Conservation (phyloP, 345 rosid species). For the Citrus reticulata region DNA sequence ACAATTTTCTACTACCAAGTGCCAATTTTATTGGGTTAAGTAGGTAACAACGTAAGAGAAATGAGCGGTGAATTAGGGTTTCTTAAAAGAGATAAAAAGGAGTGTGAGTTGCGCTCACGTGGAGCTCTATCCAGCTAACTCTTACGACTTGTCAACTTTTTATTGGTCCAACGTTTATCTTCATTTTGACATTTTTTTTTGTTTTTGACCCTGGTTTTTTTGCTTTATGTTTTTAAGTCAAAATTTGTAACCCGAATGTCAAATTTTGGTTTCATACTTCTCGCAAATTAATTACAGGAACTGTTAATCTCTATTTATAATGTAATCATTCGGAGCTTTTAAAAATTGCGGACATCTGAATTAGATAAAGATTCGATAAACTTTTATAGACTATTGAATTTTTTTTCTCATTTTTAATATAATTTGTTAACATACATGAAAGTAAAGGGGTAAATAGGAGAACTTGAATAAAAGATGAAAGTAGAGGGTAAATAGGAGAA, state of each 20-base stretch:
- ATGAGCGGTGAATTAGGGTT: constrained; percentile 28
- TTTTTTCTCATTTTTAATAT: neutral
- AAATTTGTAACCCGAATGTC: constrained; percentile 4
- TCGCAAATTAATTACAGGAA: neutral
- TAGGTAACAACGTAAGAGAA: constrained; percentile 12
- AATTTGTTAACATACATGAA: neutral
- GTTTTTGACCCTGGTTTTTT: constrained; percentile 7
- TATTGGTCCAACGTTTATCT: constrained; percentile 5
- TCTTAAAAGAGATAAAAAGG: constrained; percentile 13
- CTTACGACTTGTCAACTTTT: constrained; percentile 16
- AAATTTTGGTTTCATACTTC: neutral
- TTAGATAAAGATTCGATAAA: too few relatives aligned
- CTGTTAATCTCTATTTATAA: neutral
- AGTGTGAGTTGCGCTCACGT: constrained; percentile 5
- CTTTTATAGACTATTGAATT: too few relatives aligned
- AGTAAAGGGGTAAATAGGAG: neutral
- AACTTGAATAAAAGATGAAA: neutral
- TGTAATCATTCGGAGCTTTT: too few relatives aligned
- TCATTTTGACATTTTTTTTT: constrained; percentile 17
- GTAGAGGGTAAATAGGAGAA: neutral
- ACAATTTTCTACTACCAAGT: constrained; percentile 3
- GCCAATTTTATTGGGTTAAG: constrained; percentile 8
- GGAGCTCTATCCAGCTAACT: constrained; percentile 17
- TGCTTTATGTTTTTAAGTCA: constrained; percentile 11
- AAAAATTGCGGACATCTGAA: neutral